A percentile compares a stretch with the other conserved stretches of the same genome.
These are phyloP conservation scores for Penicillium sumatraense DNA, from an alignment of 2,329 filamentous ascomycete genomes.

Conservation along the genomic window DNA sequence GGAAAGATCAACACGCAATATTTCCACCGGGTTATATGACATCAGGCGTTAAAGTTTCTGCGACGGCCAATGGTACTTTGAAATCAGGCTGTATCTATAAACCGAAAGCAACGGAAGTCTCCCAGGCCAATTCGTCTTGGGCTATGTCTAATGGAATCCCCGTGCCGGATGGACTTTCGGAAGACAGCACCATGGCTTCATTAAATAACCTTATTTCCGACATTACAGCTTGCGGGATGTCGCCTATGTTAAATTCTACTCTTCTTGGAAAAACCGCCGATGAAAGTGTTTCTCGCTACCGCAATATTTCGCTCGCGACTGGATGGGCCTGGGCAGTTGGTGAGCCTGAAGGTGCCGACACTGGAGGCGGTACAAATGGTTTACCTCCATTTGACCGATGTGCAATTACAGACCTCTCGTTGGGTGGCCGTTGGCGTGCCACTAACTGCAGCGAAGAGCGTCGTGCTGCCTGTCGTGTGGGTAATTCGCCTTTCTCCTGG, in stretches of 20 bases:
- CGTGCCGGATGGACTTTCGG: conserved; percentile 30
- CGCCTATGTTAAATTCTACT: conserved; percentile 62
- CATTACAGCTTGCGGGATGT: conserved; percentile 63
- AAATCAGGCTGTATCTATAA: conserved; percentile 60
- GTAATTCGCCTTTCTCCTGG: conserved; percentile 62
- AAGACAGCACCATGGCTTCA: conserved; percentile 31
- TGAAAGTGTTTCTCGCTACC: conserved; percentile 51
- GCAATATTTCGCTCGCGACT: conserved; percentile 54
- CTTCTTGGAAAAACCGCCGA: conserved; percentile 58
- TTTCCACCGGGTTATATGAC: conserved; percentile 56
- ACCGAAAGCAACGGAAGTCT: conserved; percentile 45
- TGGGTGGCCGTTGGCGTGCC: conserved; percentile 62
- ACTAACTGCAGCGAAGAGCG: conserved; percentile 58
- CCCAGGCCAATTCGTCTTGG: conserved; percentile 59
- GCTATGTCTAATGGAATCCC: conserved; percentile 41
- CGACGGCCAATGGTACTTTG: conserved; percentile 47
- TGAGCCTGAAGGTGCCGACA: conserved; percentile 57
- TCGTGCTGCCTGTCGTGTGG: conserved; percentile 62
- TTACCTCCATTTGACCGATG: conserved; percentile 54
- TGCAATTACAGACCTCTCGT: conserved; percentile 56
- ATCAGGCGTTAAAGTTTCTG: conserved; percentile 37
- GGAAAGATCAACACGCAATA: conserved; percentile 54
- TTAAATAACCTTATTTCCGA: conserved; percentile 43
- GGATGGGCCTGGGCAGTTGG: conserved; percentile 65
- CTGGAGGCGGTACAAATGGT: conserved; percentile 28